Conservation (phyloP, 164 flowering plant species). For the Houttuynia cordata region DNA sequence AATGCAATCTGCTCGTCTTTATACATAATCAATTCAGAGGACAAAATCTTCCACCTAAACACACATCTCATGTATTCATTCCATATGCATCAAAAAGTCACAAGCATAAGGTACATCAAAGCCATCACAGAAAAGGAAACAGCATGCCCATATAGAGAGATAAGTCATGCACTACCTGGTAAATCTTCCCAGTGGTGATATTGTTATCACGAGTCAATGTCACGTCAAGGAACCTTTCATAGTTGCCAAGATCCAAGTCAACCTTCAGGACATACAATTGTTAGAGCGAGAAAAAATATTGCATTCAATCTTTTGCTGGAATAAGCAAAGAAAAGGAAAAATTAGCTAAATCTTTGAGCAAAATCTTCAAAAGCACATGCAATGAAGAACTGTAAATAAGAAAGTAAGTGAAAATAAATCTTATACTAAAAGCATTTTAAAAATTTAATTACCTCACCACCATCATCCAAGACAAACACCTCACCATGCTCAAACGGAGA, state of each 20-base stretch:
- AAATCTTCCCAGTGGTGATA: conserved; percentile 93
- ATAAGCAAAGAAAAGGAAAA: neutral
- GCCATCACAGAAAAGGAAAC: too few species aligned
- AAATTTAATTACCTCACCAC: conserved; percentile 67
- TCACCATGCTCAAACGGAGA: conserved; percentile 98
- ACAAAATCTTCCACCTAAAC: neutral
- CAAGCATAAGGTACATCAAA: too few species aligned
- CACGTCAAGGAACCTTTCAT: conserved; percentile 79
- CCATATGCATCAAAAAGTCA: neutral
- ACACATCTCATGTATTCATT: neutral
- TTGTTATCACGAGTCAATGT: conserved; percentile 83
- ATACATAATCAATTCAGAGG: neutral
- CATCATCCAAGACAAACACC: conserved; percentile 90
- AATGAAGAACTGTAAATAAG: too few species aligned
- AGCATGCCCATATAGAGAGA: neutral
- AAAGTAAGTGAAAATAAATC: neutral
- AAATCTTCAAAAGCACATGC: neutral
- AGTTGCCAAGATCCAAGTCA: conserved; percentile 97
- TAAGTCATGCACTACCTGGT: conserved; percentile 36
- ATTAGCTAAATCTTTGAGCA: neutral
- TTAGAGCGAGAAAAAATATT: neutral
- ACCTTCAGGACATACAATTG: conserved; percentile 30
- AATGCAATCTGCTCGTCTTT: too few species aligned
- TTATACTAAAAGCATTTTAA: neutral
- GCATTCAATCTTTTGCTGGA: neutral